Percentiles rank a stretch among this genome's conserved stretches.
These are phyloP conservation scores for Boechera divaricarpa DNA, from an alignment of 345 rosid species.

Conservation along the genomic window DNA sequence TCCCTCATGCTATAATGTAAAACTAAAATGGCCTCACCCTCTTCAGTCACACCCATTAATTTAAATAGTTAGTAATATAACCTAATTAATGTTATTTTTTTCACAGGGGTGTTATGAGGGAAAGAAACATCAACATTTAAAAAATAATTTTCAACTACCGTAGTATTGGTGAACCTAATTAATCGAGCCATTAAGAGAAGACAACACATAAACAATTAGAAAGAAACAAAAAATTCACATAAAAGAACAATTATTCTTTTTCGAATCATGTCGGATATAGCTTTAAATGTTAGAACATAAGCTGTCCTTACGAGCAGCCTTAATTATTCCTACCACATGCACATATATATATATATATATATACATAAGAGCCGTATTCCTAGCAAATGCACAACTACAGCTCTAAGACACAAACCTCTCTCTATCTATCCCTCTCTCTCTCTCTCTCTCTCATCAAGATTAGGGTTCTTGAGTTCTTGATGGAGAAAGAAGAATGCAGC, in stretches of 20 bases:
- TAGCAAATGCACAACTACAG: conserved; percentile 26
- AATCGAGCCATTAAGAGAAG: conserved; percentile 26
- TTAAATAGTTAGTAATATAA: background rate
- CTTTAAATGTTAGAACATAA: conserved; percentile 40
- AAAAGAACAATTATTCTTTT: conserved; percentile 37
- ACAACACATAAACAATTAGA: conserved; percentile 25
- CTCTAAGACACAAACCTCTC: conserved; percentile 16
- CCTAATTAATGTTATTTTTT: background rate
- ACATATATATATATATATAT: conserved; percentile 31
- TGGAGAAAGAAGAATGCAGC: conserved; percentile 66
- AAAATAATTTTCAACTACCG: conserved; percentile 33
- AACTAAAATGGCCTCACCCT: conserved; percentile 31
- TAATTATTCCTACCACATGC: conserved; percentile 37
- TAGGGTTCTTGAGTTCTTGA: conserved; percentile 46
- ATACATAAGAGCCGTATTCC: conserved; percentile 15
- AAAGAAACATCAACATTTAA: conserved; percentile 6
- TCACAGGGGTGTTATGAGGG: background rate
- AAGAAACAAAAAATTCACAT: conserved; percentile 16
- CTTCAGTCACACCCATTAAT: conserved; percentile 10
- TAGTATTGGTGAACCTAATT: conserved; percentile 42
- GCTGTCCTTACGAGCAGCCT: conserved; percentile 51
- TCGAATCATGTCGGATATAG: conserved; percentile 28
- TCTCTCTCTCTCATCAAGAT: conserved; percentile 17
- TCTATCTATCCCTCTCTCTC: conserved; percentile 7
- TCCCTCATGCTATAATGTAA: conserved; percentile 28